Conservation (phyloP, 805 yeast species). For the Monosporozyma yasuniensis region DNA sequence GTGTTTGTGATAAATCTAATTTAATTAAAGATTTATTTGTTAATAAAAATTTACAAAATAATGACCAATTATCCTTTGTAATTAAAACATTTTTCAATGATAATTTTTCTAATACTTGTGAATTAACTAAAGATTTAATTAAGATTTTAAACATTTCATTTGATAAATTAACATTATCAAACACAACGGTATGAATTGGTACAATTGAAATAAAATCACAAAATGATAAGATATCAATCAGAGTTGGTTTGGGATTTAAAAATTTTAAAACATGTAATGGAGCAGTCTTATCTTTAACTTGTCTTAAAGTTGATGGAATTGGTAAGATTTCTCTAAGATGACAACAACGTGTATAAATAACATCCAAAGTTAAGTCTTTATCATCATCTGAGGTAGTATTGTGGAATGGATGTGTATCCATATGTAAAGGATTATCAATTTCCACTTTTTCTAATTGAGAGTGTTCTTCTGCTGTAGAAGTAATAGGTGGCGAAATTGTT, state of each 20-base stretch:
- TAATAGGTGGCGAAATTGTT: neutral
- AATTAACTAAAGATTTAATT: slow-evolving; percentile 58
- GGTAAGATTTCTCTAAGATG: slow-evolving; percentile 87
- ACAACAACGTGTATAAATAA: slow-evolving; percentile 83
- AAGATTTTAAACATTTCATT: slow-evolving; percentile 67
- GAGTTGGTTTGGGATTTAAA: slow-evolving; percentile 76
- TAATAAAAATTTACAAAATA: slow-evolving; percentile 65
- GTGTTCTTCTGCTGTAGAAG: neutral
- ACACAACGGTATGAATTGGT: slow-evolving; percentile 61
- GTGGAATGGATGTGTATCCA: slow-evolving; percentile 49
- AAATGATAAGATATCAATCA: slow-evolving; percentile 79
- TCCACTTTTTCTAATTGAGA: slow-evolving; percentile 10
- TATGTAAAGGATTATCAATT: slow-evolving; percentile 66
- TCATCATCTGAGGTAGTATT: slow-evolving; percentile 11
- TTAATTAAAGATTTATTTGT: slow-evolving; percentile 48
- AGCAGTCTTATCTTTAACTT: slow-evolving; percentile 64
- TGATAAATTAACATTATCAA: slow-evolving; percentile 71
- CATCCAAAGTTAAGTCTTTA: slow-evolving; percentile 38
- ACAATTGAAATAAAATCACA: slow-evolving; percentile 81
- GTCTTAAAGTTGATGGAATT: slow-evolving; percentile 78
- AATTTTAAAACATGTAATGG: slow-evolving; percentile 66
- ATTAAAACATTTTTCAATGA: slow-evolving; percentile 71
- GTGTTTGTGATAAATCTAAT: slow-evolving; percentile 62
- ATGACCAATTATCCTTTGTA: slow-evolving; percentile 66
- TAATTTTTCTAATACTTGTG: slow-evolving; percentile 57